Percentiles rank a stretch among this genome's conserved stretches.
phyloP scores from a whole-genome alignment of 129 eudicot species.

The Ambrosia artemisiifolia region DNA sequence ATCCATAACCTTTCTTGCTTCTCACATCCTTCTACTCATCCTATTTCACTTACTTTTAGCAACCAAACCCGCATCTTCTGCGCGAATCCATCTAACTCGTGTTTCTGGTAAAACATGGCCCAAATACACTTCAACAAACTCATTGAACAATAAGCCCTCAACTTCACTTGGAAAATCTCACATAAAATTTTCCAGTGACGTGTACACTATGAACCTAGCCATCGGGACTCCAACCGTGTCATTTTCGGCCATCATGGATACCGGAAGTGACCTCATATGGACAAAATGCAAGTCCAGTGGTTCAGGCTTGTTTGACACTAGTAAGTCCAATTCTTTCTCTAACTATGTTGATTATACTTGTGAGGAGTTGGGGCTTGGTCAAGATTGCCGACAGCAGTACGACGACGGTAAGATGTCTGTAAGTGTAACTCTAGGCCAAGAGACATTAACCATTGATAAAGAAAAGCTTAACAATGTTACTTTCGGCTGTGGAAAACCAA shows the following conservation, averaged over 20 bases:
- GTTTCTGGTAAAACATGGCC: background rate
- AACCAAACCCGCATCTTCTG: background rate
- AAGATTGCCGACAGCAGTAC: background rate
- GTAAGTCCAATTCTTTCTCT: background rate
- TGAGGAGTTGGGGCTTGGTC: background rate
- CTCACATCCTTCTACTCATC: background rate
- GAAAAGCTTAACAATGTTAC: background rate
- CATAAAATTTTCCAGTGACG: background rate
- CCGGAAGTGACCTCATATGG: slow-evolving; percentile 30
- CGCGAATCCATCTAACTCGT: background rate
- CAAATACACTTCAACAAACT: background rate
- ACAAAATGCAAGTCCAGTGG: background rate
- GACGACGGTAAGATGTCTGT: background rate
- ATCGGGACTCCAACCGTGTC: slow-evolving; percentile 19
- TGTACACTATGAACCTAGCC: background rate
- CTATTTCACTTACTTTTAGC: slow-evolving; percentile 12
- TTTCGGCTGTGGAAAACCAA: background rate
- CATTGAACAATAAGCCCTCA: background rate
- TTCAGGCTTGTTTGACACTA: background rate
- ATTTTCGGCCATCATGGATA: slow-evolving; percentile 21
- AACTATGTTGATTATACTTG: background rate
- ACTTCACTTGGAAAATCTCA: background rate
- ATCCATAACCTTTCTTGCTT: slow-evolving; percentile 10
- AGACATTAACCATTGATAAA: background rate
- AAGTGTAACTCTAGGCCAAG: background rate